A percentile compares a stretch with the other conserved stretches of the same genome.
Conservation (phyloP, 2,329 filamentous ascomycete genomes). For the Talaromyces sp. region DNA sequence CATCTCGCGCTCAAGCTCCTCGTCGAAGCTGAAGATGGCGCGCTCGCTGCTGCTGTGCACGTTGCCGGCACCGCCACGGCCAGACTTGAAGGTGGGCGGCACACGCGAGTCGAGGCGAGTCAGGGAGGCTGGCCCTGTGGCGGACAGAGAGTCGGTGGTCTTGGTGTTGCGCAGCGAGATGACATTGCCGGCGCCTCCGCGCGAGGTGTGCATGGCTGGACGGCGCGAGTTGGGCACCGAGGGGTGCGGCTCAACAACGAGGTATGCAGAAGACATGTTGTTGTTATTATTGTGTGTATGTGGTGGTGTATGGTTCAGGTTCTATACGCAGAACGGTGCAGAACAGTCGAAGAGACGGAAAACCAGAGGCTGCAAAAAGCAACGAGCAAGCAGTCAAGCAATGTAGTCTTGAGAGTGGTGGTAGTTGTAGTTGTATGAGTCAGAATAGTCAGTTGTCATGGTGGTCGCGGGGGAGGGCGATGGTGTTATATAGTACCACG, state of each 20-base stretch:
- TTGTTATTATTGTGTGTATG: background rate
- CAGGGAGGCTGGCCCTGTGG: slow-evolving; percentile 46
- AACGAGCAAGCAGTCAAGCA: background rate
- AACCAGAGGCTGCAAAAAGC: background rate
- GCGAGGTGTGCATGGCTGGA: slow-evolving; percentile 49
- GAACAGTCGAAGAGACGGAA: background rate
- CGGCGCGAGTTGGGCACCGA: slow-evolving; percentile 48
- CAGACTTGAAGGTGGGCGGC: slow-evolving; percentile 39
- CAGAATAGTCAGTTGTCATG: background rate
- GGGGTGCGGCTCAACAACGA: slow-evolving; percentile 59
- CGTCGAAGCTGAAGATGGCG: slow-evolving; percentile 51
- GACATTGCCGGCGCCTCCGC: slow-evolving; percentile 57
- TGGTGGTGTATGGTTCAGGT: background rate
- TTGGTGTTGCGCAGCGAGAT: slow-evolving; percentile 49
- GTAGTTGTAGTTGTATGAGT: background rate
- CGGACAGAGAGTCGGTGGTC: slow-evolving; percentile 43
- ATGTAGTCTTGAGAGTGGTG: background rate
- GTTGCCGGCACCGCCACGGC: slow-evolving; percentile 55
- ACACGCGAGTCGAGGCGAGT: slow-evolving; percentile 45
- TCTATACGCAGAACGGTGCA: background rate
- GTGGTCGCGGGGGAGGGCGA: background rate
- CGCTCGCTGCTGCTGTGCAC: slow-evolving; percentile 41
- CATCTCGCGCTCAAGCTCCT: slow-evolving; percentile 58
- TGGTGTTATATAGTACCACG: slow-evolving; percentile 6
- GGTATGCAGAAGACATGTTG: slow-evolving; percentile 42